phyloP scores from a whole-genome alignment of 1,284 basidiomycete species.

The Pascua sp. region DNA sequence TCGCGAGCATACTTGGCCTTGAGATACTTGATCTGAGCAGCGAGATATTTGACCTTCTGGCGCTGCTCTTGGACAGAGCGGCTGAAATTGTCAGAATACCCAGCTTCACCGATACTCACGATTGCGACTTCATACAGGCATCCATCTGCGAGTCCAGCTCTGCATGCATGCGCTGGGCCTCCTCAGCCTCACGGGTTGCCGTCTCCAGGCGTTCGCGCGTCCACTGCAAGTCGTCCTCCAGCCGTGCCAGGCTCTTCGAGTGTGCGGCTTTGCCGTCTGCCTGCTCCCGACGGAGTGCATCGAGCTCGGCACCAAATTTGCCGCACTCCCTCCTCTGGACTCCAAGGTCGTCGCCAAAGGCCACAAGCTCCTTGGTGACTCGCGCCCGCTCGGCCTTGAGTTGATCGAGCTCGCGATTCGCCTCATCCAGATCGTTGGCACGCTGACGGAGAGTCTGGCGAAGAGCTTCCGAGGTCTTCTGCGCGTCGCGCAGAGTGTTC shows the following conservation, averaged over 20 bases:
- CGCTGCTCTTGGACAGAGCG: conserved; percentile 19
- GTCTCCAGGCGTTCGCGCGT: conserved; percentile 11
- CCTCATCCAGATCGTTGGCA: conserved; percentile 10
- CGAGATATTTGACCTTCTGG: conserved; percentile 36
- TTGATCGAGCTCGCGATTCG: conserved; percentile 16
- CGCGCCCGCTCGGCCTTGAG: conserved; percentile 18
- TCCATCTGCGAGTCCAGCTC: too few relatives aligned
- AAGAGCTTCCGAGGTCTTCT: conserved; percentile 13
- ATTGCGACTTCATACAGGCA: too few relatives aligned
- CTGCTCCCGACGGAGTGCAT: conserved; percentile 53
- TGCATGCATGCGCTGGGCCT: conserved; percentile 4
- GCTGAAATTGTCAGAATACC: too few relatives aligned
- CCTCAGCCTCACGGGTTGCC: conserved; percentile 17
- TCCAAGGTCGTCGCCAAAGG: conserved; percentile 36
- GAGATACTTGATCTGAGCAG: conserved; percentile 72
- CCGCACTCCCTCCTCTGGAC: conserved; percentile 55
- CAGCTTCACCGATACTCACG: too few relatives aligned
- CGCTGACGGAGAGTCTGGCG: conserved; percentile 16
- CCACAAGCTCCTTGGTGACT: conserved; percentile 24
- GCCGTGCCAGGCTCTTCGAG: neutral
- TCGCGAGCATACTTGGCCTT: conserved; percentile 89
- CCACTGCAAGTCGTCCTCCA: conserved; percentile 2
- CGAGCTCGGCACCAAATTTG: conserved; percentile 56
- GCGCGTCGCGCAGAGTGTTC: conserved; percentile 12
- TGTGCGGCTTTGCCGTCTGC: neutral